phyloP scores from a whole-genome alignment of 2,329 filamentous ascomycete genomes.

The Cadophora sp. region DNA sequence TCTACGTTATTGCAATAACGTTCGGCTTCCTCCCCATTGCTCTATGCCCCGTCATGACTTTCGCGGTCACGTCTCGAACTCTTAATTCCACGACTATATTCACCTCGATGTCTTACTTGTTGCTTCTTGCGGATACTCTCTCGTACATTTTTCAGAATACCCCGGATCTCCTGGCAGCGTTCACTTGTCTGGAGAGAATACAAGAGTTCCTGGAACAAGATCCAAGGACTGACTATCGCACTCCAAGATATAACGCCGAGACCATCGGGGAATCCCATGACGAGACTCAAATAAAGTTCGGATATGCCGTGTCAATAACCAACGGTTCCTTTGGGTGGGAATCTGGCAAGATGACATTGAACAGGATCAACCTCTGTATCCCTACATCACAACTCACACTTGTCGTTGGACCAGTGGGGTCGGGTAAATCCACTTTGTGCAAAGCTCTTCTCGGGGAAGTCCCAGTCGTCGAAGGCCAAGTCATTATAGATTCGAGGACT shows the following conservation, averaged over 20 bases:
- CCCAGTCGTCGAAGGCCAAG: conserved; percentile 29
- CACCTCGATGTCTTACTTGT: conserved; percentile 40
- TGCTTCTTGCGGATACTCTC: conserved; percentile 35
- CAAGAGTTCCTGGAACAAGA: conserved; percentile 36
- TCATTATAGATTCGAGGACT: neutral
- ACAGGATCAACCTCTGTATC: conserved; percentile 15
- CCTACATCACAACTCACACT: conserved; percentile 31
- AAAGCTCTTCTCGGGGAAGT: conserved; percentile 41
- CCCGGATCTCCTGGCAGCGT: conserved; percentile 32
- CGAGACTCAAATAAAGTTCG: neutral
- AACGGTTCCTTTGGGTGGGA: conserved; percentile 19
- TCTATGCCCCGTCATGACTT: conserved; percentile 24
- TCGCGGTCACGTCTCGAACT: conserved; percentile 22
- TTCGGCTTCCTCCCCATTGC: conserved; percentile 22
- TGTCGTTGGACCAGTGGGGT: conserved; percentile 43
- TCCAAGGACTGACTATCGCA: conserved; percentile 15
- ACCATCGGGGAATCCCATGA: neutral
- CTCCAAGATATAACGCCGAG: neutral
- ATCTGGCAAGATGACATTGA: neutral
- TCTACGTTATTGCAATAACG: conserved; percentile 14
- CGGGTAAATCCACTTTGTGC: conserved; percentile 40
- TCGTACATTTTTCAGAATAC: conserved; percentile 35
- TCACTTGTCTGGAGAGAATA: conserved; percentile 40
- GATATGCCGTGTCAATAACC: neutral
- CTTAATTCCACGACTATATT: conserved; percentile 34